Evolutionary conservation across 2,329 filamentous ascomycete genomes (phyloP), one percentile per base, ranked within the genome.

Genomic region (Penicillium concentricum): DNA sequence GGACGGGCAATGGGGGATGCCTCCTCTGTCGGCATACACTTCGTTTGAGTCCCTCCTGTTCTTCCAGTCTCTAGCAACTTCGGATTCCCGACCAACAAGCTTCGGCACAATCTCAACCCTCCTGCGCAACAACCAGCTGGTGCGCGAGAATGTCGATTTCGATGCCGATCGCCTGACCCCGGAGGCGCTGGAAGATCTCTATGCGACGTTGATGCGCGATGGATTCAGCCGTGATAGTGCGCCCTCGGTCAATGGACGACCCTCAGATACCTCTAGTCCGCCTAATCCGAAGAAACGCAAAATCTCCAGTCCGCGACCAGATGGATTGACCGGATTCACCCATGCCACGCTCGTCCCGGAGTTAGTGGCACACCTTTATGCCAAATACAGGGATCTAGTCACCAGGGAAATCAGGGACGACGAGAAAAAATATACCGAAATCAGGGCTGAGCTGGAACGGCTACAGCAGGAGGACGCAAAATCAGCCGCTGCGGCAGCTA

Each of bases 31-130:
- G 71, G 80, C 82, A 69, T 92, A 94, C 77, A 93, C 91, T 71
- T 85, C 88, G 66, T 89, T 95, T 80, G 92, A 96, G 82, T 89
- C 88, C 70, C 83, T 95, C 60, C 84, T 94, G 64, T 83, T 96
- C 69, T 93, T 94, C 78, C 90, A 93, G 76, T 88, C 87, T 59
- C 82, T 95, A 62, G 82, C 86, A 64, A 80, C 81, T 65, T 82
- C 89, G 74, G 89, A 89, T 70, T 79, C 86, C 63, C 83, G 86
- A 63, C 78, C 85, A 51, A 74, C 81, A 60, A 85, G 84, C 71
- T 94, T 95, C 77, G 78, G 78, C 68, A 82, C 81, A 65, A 90
- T 94, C 61, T 92, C 91, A 57, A 83, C 89, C 62, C 78, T 87
- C 58, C 84, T 97, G 61, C 87, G 84, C 74, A 86, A 82, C 69